Evolutionary conservation across 352 stramenopile genomes (phyloP).

Genomic region (Phytophthora fragariae): DNA sequence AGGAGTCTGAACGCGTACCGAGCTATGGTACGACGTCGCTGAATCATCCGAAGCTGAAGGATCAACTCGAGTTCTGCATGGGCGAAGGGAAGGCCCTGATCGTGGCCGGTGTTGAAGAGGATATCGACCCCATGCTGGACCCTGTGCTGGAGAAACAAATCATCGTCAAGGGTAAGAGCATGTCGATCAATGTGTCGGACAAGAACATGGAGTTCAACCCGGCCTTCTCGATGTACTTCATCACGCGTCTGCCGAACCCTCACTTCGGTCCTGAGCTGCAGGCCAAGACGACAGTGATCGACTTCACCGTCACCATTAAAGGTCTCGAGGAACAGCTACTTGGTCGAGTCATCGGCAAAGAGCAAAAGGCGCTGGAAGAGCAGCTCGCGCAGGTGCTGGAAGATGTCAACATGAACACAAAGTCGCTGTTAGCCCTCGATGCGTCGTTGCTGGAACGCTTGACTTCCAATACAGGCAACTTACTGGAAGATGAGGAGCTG

Average conservation of each 20-base stretch:
- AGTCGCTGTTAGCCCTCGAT: slow-evolving; percentile 96
- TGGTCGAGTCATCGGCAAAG: slow-evolving; percentile 97
- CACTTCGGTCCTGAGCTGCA: slow-evolving; percentile 98
- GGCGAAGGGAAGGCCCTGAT: slow-evolving; percentile 95
- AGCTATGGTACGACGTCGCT: slow-evolving; percentile 95
- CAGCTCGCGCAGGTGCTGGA: slow-evolving; percentile 98
- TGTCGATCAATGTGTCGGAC: slow-evolving; percentile 98
- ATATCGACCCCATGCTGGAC: slow-evolving; percentile 99
- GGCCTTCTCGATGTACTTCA: slow-evolving; percentile 99
- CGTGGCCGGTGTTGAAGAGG: slow-evolving; percentile 96
- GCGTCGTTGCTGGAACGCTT: slow-evolving; percentile 96
- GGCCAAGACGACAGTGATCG: slow-evolving; percentile 98
- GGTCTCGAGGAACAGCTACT: slow-evolving; percentile 97
- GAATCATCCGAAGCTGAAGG: slow-evolving; percentile 97
- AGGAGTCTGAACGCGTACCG: slow-evolving; percentile 94
- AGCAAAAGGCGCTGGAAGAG: slow-evolving; percentile 98
- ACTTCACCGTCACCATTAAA: slow-evolving; percentile 98
- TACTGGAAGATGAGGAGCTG: slow-evolving; percentile 99
- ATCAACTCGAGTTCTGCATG: slow-evolving; percentile 99
- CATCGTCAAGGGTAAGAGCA: slow-evolving; percentile 95
- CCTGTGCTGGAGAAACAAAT: slow-evolving; percentile 98
- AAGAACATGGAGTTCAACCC: slow-evolving; percentile 99
- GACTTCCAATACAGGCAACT: slow-evolving; percentile 97
- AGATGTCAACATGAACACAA: slow-evolving; percentile 99
- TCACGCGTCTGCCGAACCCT: slow-evolving; percentile 97